A percentile compares a stretch with the other conserved stretches of the same genome.
phyloP scores from a whole-genome alignment of 1,284 basidiomycete genomes.

The Cystobasidium sp. region DNA sequence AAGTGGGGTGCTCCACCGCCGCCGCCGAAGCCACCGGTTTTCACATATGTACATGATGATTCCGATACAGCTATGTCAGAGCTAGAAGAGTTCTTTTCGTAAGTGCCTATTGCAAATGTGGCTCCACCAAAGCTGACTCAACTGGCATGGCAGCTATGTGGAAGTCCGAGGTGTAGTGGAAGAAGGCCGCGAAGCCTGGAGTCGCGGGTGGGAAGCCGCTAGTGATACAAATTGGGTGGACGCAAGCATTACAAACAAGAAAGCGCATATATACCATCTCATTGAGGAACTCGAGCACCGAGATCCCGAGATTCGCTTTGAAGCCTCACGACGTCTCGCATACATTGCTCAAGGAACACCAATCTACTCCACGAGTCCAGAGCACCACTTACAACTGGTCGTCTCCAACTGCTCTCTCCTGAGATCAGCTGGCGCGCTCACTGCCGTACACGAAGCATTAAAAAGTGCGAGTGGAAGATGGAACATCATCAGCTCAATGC shows the following conservation, averaged over 20 bases:
- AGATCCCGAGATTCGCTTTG: slow-evolving; percentile 79
- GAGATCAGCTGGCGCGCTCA: slow-evolving; percentile 80
- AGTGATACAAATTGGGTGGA: slow-evolving; percentile 21
- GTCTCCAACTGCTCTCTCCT: slow-evolving; percentile 90
- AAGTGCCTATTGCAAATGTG: slow-evolving; percentile 80
- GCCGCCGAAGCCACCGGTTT: slow-evolving; percentile 37
- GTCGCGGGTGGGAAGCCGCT: slow-evolving; percentile 26
- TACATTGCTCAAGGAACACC: slow-evolving; percentile 94
- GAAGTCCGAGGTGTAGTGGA: slow-evolving; percentile 46
- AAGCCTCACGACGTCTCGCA: slow-evolving; percentile 80
- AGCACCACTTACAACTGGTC: slow-evolving; percentile 95
- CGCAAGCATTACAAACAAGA: slow-evolving; percentile 40
- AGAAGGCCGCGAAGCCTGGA: slow-evolving; percentile 46
- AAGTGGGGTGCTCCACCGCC: background rate
- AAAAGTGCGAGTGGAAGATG: slow-evolving; percentile 89
- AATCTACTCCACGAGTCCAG: slow-evolving; percentile 83
- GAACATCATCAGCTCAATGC: slow-evolving; percentile 66
- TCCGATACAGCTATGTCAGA: slow-evolving; percentile 63
- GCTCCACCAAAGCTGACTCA: background rate
- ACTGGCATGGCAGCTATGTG: slow-evolving; percentile 42
- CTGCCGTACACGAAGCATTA: slow-evolving; percentile 80
- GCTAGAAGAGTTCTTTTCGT: slow-evolving; percentile 97
- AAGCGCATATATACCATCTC: slow-evolving; percentile 70
- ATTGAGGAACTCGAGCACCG: slow-evolving; percentile 84
- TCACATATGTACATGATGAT: slow-evolving; percentile 44